Evolutionary conservation across 352 stramenopile genomes (phyloP).

Genomic region (Pythium biforme): DNA sequence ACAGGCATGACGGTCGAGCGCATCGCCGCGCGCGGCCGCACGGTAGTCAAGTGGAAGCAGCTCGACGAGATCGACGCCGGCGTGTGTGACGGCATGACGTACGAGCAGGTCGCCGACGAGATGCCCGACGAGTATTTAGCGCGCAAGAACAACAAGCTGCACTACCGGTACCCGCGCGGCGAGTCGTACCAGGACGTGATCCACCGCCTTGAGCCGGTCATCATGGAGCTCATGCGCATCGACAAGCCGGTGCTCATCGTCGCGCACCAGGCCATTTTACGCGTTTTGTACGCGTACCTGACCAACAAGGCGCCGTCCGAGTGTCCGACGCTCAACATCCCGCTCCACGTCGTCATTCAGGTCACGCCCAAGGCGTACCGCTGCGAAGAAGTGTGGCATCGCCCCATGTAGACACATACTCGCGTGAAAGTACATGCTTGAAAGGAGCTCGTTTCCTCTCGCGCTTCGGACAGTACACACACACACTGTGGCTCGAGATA

Average conservation of each 20-base stretch:
- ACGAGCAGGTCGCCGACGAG: slow-evolving; percentile 94
- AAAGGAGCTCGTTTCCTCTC: too few species aligned
- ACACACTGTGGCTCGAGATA: neutral
- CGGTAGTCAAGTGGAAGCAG: slow-evolving; percentile 87
- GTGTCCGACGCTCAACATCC: slow-evolving; percentile 92
- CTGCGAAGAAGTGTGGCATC: slow-evolving; percentile 92
- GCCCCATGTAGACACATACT: slow-evolving; percentile 59
- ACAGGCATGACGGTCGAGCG: slow-evolving; percentile 96
- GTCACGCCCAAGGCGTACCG: slow-evolving; percentile 94
- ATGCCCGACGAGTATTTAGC: slow-evolving; percentile 94
- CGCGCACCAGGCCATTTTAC: slow-evolving; percentile 94
- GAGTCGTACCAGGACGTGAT: slow-evolving; percentile 98
- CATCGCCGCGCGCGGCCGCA: slow-evolving; percentile 50
- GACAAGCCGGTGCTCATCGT: slow-evolving; percentile 92
- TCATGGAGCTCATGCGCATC: slow-evolving; percentile 96
- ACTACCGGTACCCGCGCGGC: slow-evolving; percentile 88
- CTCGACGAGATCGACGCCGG: slow-evolving; percentile 97
- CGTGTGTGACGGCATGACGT: slow-evolving; percentile 96
- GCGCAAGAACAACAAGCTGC: slow-evolving; percentile 89
- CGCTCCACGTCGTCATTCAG: slow-evolving; percentile 95
- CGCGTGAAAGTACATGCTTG: too few species aligned
- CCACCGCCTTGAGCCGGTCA: slow-evolving; percentile 95
- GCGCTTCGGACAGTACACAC: neutral
- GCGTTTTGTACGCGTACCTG: slow-evolving; percentile 96
- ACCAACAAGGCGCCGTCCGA: slow-evolving; percentile 92